Base-by-base conservation (phyloP, 83 land plant species). In the Diphasiastrum complanatum region DNA sequence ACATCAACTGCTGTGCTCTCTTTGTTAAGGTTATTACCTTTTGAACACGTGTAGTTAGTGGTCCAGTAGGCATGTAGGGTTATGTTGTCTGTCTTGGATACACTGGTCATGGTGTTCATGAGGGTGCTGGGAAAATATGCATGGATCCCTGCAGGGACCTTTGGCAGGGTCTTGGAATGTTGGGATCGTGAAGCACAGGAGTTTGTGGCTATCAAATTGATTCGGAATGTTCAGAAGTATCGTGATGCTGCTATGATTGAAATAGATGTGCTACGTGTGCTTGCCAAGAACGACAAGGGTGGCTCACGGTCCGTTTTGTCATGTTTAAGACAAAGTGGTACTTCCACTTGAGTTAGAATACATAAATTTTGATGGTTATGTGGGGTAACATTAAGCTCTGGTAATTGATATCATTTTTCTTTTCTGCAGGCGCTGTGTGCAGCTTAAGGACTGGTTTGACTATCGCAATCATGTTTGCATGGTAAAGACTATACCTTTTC, bases 231-330 rank as follows among this genome's bases (percentile, higher is more conserved):
- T 4, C 71, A 81, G 51, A 87, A 87, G 48, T 91, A 91, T 46
- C 78, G 96, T 24, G 97, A 91, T 27, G 95, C 90, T 49, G 97
- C 97, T 47, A 78, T 78, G 95, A 74, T 81, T 76, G 97, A 91
- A 68, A 76, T 91, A 53, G 85, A 82, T 66, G 79, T 87, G 33
- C 86, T 91, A 32, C 69, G 75, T 35, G 75, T 68, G 45, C 78
- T 90, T 53, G 74, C 61, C 20, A 84, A 78, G 74, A 55, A 82
- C 64, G 93, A 87, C 60, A 75, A 51, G 25, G 63, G 52, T 63
- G 83, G 78, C 33, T 70, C 66, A 31, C 77, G 84, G 97, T 90
- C 66, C 30, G 79, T 66, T 48, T 20, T 51, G 33, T 41, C 11
- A 20, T 23, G 29, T 20, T 22, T 27, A 27, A 5, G 19, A 20